Base-by-base conservation (phyloP, 768 basidiomycete genomes). In the Lactarius indigo region DNA sequence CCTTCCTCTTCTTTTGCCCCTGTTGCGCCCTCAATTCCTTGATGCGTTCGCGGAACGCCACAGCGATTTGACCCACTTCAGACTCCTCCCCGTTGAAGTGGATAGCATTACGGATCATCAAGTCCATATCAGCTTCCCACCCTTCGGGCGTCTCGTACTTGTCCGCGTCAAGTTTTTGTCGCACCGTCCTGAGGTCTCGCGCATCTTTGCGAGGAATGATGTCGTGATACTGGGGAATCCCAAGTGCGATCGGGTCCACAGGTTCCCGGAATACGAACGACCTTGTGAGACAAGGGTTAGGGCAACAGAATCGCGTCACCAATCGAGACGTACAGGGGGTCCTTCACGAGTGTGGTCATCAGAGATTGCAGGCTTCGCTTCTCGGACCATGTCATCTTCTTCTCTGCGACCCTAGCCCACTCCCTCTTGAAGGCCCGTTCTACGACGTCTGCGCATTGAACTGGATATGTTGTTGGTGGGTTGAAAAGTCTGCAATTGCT, bases 401-500 rank as follows among this genome's bases (percentile, higher is more conserved):
- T 86, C 73, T 90, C 89, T 74, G 81, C 81, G 1, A 79, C 82
- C 75, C 91, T 93, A 20, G 84, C 75, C 96, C 97, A 98, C 75
- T 98, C 94, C 74, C 85, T 88, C 77, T 87, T 88, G 80, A 89
- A 95, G 8, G 76, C 81, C 57, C 80, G 85, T 77, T 98, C 94
- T 17, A 95, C 82, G 5, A 78, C 76, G 61, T 91, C 88, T 3
- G 91, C 91, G 69, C 87, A 90, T 31, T 81, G 79, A 57, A 85
- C 81, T 4, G 93, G 90, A 68, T 85, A 89, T 0, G 93, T 92
- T 23, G 81, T 85, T 6, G 88, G 85, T 20, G 91, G 91, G 72
- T 99, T 99, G 83, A 98, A 99, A 70, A 87, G 83, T 37, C 93
- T 88, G 76, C 96, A 98, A 73, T 99, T 99, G 74, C 76, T 81